phyloP scores from a whole-genome alignment of 345 rosid genomes.

The Salix arbutifolia region DNA sequence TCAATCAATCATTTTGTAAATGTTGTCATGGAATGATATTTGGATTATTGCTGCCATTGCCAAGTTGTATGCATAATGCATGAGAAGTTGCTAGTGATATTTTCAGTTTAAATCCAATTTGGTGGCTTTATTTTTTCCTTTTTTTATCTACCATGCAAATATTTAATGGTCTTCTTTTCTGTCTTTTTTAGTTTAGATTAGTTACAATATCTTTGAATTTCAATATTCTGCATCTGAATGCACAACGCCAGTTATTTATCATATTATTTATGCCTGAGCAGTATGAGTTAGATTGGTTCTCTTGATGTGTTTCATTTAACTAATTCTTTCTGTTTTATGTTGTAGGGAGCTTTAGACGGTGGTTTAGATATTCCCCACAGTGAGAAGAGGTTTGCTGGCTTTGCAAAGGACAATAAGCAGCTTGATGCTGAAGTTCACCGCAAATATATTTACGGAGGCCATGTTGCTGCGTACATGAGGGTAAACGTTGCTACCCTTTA shows the following conservation, averaged over 20 bases:
- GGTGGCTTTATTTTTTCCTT: background rate
- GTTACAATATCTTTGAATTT: background rate
- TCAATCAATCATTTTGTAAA: background rate
- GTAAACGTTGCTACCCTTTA: slow-evolving; percentile 25
- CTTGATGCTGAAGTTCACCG: slow-evolving; percentile 84
- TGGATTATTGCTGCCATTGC: background rate
- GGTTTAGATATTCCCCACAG: slow-evolving; percentile 92
- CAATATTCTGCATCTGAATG: background rate
- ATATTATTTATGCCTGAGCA: no score
- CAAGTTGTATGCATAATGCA: background rate
- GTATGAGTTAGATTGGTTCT: background rate
- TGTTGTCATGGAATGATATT: background rate
- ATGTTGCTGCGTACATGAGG: slow-evolving; percentile 75
- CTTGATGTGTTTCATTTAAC: background rate
- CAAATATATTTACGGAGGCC: slow-evolving; percentile 80
- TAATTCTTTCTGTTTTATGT: background rate
- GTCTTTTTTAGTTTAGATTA: background rate
- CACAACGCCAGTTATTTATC: background rate
- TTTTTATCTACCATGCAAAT: background rate
- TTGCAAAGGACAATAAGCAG: slow-evolving; percentile 54
- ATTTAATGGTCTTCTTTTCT: background rate
- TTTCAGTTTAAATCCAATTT: background rate
- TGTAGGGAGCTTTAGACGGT: slow-evolving; percentile 85
- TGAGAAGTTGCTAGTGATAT: background rate
- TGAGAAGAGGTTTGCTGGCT: slow-evolving; percentile 87